Conservation (phyloP, 176 grass and related monocot species). For the Hordeum vulgare region DNA sequence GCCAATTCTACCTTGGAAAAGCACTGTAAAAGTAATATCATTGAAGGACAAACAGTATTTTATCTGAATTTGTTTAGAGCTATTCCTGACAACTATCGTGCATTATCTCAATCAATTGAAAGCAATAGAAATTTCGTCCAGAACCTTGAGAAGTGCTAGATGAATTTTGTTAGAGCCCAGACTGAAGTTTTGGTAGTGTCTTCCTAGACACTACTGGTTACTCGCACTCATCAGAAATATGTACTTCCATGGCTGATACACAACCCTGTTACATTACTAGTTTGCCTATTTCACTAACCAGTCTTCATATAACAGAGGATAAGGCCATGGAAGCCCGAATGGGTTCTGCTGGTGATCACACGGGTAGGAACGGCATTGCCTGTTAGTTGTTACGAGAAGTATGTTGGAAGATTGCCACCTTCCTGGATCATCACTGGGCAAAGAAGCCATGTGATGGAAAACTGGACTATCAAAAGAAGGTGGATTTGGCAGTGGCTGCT, state of each 20-base stretch:
- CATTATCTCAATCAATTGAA: not conserved
- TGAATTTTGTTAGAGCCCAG: not conserved
- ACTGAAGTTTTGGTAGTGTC: not conserved
- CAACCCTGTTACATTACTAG: not conserved
- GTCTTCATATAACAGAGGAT: slow-evolving; percentile 29
- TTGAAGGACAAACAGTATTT: not conserved
- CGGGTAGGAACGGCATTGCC: slow-evolving; percentile 33
- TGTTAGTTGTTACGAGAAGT: slow-evolving; percentile 10
- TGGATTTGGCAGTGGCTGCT: not conserved
- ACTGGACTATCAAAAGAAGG: not conserved
- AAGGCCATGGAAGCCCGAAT: slow-evolving; percentile 24
- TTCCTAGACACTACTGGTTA: not conserved
- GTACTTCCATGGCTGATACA: not conserved
- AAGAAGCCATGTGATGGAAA: slow-evolving; percentile 4
- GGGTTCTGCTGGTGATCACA: slow-evolving; percentile 32
- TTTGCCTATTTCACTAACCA: slow-evolving; percentile 3
- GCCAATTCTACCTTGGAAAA: not conserved
- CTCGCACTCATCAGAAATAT: not conserved
- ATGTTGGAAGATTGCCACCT: slow-evolving; percentile 14
- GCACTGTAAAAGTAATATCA: slow-evolving; percentile 4
- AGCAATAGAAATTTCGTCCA: not conserved
- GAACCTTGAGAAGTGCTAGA: not conserved
- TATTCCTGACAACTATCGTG: not conserved
- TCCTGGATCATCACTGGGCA: slow-evolving; percentile 9
- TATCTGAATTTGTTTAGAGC: not conserved